Evolutionary conservation across 371 early-diverging fungal genomes (phyloP), one percentile per base, ranked within the genome.

Genomic region (Capillidium heterosporum): DNA sequence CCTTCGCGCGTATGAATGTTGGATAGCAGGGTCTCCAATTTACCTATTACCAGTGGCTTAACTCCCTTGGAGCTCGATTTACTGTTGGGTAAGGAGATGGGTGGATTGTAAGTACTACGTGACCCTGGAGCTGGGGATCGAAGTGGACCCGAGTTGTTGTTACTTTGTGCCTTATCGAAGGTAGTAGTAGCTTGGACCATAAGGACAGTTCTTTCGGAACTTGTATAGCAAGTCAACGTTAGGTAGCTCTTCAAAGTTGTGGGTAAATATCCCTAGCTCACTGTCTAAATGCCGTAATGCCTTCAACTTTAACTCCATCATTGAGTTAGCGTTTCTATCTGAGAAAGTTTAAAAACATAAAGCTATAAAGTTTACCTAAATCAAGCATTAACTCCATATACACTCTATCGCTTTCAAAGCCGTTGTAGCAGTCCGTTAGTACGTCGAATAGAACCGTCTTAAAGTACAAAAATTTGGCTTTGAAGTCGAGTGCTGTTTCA

Each of bases 141-240:
- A n/a, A n/a, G n/a, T n/a, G n/a, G n/a, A n/a, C n/a, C n/a, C n/a
- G n/a, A n/a, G n/a, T n/a, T n/a, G n/a, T n/a, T n/a, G n/a, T n/a
- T n/a, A n/a, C n/a, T n/a, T n/a, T n/a, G n/a, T n/a, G n/a, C n/a
- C n/a, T n/a, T n/a, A n/a, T 40, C n/a, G 40, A 40, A 40, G 40
- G 10, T 40, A 40, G n/a, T 40, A 40, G 13, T 48, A 11, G 48
- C 15, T 27, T 48, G 48, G 10, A 48, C 48, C 48, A 48, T 48
- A 10, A 50, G 28, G 10, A 50, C 51, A 50, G n/a, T 50, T 32
- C 51, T 50, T 50, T 17, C 51, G 8, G 28, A 50, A 50, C 21
- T 50, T n/a, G 7, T 21, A 26, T 26, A 50, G 26, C 13, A 50
- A 21, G 28, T 50, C 51, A 8, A 11, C 13, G 21, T 50, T 50